Evolutionary conservation across 2,329 filamentous ascomycete species (phyloP).

Genomic region (Neofusicoccum cordaticola): DNA sequence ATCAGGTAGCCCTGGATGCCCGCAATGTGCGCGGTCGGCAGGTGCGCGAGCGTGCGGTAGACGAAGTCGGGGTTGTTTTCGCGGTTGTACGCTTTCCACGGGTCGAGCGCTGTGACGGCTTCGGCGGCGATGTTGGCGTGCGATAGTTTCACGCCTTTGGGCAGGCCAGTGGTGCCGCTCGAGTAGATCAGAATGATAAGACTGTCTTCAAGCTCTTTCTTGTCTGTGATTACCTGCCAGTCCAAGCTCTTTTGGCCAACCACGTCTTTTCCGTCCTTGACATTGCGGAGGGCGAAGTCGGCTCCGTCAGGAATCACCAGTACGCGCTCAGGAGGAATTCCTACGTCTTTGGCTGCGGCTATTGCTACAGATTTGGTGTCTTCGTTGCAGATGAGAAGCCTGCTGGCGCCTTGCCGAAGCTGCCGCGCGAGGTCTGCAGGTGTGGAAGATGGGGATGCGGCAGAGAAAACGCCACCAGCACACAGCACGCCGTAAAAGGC

Average conservation of each 20-base stretch:
- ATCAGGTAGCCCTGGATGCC: constrained; percentile 49
- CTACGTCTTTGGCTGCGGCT: constrained; percentile 50
- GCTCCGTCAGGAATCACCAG: constrained; percentile 49
- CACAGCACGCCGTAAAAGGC: constrained; percentile 58
- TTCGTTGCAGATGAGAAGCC: constrained; percentile 48
- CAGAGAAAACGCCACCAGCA: constrained; percentile 59
- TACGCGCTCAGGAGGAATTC: constrained; percentile 47
- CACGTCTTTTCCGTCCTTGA: constrained; percentile 31
- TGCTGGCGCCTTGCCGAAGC: constrained; percentile 42
- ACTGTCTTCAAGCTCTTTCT: constrained; percentile 43
- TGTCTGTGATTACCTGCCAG: constrained; percentile 57
- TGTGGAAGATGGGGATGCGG: constrained; percentile 52
- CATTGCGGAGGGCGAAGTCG: constrained; percentile 34
- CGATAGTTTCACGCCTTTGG: constrained; percentile 46
- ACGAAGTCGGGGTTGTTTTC: constrained; percentile 28
- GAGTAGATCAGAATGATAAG: constrained; percentile 26
- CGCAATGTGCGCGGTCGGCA: constrained; percentile 49
- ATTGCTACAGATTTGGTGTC: constrained; percentile 48
- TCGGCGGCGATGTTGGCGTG: constrained; percentile 45
- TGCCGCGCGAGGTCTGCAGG: constrained; percentile 51
- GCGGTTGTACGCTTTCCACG: constrained; percentile 30
- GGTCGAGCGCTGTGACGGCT: constrained; percentile 24
- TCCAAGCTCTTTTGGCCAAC: constrained; percentile 41
- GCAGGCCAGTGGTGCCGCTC: constrained; percentile 42
- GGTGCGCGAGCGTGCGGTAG: constrained; percentile 45